Evolutionary conservation across 2,329 filamentous ascomycete genomes (phyloP).

Genomic region (Polytolypa hystricis): DNA sequence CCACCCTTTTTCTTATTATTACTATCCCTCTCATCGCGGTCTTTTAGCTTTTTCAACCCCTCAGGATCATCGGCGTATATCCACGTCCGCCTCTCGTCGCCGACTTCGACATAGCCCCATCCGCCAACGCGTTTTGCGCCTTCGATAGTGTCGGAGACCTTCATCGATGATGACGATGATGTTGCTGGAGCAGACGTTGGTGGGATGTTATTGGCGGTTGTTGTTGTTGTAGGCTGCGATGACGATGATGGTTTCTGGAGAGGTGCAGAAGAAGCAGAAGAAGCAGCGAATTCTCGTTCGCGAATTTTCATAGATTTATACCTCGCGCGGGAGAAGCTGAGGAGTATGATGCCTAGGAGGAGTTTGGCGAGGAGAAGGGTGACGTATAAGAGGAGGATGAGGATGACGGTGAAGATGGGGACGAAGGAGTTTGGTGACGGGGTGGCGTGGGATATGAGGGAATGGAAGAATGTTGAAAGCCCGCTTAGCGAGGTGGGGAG

Average conservation of each 20-base stretch:
- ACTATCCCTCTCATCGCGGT: slow-evolving; percentile 51
- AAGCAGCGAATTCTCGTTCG: slow-evolving; percentile 34
- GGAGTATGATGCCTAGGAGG: slow-evolving; percentile 73
- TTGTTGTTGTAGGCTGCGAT: slow-evolving; percentile 3
- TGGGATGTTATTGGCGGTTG: slow-evolving; percentile 6
- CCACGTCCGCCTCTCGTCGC: slow-evolving; percentile 73
- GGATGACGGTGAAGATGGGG: slow-evolving; percentile 54
- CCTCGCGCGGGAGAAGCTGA: slow-evolving; percentile 66
- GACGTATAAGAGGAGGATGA: slow-evolving; percentile 76
- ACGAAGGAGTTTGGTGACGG: slow-evolving; percentile 31
- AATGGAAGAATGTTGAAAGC: slow-evolving; percentile 27
- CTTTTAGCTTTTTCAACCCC: slow-evolving; percentile 51
- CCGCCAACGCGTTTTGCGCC: slow-evolving; percentile 69
- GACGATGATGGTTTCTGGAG: not conserved
- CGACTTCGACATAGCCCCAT: slow-evolving; percentile 76
- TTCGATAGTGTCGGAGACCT: slow-evolving; percentile 49
- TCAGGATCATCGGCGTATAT: slow-evolving; percentile 80
- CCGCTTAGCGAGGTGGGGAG: slow-evolving; percentile 39
- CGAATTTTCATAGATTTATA: slow-evolving; percentile 70
- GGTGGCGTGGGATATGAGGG: slow-evolving; percentile 30
- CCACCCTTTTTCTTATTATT: slow-evolving; percentile 44
- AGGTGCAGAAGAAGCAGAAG: slow-evolving; percentile 2
- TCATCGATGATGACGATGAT: slow-evolving; percentile 1
- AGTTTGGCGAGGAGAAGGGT: slow-evolving; percentile 77
- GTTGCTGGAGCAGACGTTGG: slow-evolving; percentile 3